Evolutionary conservation across 1,139 yeast genomes (phyloP).

Genomic region (Torulaspora pretoriensis): DNA sequence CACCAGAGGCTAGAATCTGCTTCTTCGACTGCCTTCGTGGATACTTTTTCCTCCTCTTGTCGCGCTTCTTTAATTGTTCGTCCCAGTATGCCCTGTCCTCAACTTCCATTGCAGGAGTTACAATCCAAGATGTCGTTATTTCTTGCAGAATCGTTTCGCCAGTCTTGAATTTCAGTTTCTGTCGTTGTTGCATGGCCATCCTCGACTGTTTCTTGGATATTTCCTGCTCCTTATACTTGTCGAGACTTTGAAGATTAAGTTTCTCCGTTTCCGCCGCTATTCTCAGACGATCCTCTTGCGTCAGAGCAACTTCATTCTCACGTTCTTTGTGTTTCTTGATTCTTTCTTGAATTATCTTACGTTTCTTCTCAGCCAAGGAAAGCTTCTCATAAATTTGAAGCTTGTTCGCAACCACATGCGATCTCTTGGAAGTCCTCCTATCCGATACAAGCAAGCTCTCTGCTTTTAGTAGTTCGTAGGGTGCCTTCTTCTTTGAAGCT

Average conservation of each 20-base stretch:
- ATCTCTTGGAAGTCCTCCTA: slow-evolving; percentile 74
- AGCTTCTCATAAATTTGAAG: slow-evolving; percentile 71
- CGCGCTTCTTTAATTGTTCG: slow-evolving; percentile 40
- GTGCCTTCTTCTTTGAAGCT: slow-evolving; percentile 19
- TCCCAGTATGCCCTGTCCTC: slow-evolving; percentile 41
- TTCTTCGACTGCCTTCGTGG: slow-evolving; percentile 41
- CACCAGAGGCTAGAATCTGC: slow-evolving; percentile 3
- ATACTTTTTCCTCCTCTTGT: slow-evolving; percentile 38
- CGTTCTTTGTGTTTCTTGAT: slow-evolving; percentile 35
- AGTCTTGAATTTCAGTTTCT: slow-evolving; percentile 45
- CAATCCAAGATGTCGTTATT: slow-evolving; percentile 28
- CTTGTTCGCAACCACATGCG: slow-evolving; percentile 74
- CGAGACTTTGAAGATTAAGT: slow-evolving; percentile 66
- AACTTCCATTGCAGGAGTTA: slow-evolving; percentile 53
- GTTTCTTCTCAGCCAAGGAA: slow-evolving; percentile 63
- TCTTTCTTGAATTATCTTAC: slow-evolving; percentile 44
- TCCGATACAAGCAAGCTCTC: slow-evolving; percentile 47
- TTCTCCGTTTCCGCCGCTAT: slow-evolving; percentile 87
- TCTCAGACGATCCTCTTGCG: slow-evolving; percentile 80
- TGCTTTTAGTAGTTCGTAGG: slow-evolving; percentile 39
- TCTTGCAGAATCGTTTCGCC: slow-evolving; percentile 28
- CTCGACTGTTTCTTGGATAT: slow-evolving; percentile 73
- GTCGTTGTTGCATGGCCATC: slow-evolving; percentile 64
- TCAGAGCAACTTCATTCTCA: slow-evolving; percentile 50
- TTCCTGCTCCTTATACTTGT: slow-evolving; percentile 79